Percentiles rank a stretch among this genome's conserved stretches.
phyloP scores from a whole-genome alignment of 163 green algal genomes.

The Chlorella variabilis region DNA sequence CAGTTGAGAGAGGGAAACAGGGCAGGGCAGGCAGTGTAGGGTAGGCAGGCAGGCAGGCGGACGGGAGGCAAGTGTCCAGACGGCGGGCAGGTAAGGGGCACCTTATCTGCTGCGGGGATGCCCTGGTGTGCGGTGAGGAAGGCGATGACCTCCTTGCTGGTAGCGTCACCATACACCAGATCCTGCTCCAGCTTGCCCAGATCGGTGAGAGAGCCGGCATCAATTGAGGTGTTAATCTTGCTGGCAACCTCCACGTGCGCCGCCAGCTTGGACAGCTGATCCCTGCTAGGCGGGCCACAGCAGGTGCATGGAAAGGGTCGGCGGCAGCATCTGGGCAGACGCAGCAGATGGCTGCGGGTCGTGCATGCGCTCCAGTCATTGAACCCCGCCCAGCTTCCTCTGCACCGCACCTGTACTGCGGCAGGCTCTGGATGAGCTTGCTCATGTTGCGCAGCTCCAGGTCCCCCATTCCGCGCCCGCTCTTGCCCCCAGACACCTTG shows the following conservation, averaged over 20 bases:
- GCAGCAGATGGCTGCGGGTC: too few relatives aligned
- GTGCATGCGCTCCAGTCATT: too few relatives aligned
- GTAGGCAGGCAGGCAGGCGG: not conserved
- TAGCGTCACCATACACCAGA: slow-evolving; percentile 91
- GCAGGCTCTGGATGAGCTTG: slow-evolving; percentile 80
- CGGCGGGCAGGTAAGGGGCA: slow-evolving; percentile 37
- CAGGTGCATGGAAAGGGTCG: not conserved
- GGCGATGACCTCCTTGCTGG: slow-evolving; percentile 87
- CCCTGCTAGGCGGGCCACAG: slow-evolving; percentile 50
- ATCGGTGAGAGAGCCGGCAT: slow-evolving; percentile 67
- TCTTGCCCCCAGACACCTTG: not conserved
- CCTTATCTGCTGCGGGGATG: slow-evolving; percentile 72
- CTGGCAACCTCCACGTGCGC: slow-evolving; percentile 83
- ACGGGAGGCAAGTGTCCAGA: not conserved
- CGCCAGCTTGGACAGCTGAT: slow-evolving; percentile 81
- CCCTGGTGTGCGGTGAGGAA: slow-evolving; percentile 68
- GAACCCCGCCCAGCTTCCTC: not conserved
- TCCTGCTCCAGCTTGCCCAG: slow-evolving; percentile 57
- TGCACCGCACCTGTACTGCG: slow-evolving; percentile 84
- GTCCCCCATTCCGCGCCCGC: not conserved
- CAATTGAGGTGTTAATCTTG: slow-evolving; percentile 70
- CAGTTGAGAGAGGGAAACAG: not conserved
- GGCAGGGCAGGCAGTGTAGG: not conserved
- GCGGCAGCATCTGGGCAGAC: not conserved
- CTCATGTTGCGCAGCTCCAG: slow-evolving; percentile 70